Evolutionary conservation across 805 yeast genomes (phyloP).

Genomic region (Zygosaccharomyces kombuchaensis): DNA sequence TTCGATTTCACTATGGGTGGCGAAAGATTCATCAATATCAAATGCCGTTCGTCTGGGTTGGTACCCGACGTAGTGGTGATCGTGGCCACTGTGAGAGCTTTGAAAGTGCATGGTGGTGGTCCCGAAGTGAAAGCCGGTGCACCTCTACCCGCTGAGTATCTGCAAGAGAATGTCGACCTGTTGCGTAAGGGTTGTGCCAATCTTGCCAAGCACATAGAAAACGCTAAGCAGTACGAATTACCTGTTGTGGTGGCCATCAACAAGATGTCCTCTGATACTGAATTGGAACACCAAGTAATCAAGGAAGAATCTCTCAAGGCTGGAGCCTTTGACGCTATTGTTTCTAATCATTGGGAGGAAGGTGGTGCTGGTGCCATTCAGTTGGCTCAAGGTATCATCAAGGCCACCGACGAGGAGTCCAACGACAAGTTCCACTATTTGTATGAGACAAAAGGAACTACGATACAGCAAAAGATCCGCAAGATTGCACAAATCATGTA

Average conservation of each 20-base stretch:
- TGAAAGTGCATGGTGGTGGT: conserved; percentile 85
- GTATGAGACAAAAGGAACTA: conserved; percentile 51
- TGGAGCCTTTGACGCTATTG: conserved; percentile 76
- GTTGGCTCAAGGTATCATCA: conserved; percentile 66
- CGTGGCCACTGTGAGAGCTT: conserved; percentile 81
- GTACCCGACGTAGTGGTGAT: conserved; percentile 73
- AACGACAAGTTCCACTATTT: conserved; percentile 46
- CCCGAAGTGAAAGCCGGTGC: conserved; percentile 86
- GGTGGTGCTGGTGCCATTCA: conserved; percentile 81
- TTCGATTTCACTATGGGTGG: conserved; percentile 92
- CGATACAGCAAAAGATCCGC: conserved; percentile 63
- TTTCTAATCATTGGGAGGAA: conserved; percentile 81
- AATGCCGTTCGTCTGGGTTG: conserved; percentile 76
- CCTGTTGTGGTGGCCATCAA: conserved; percentile 82
- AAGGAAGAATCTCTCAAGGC: conserved; percentile 65
- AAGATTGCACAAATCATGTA: conserved; percentile 72
- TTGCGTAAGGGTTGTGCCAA: conserved; percentile 68
- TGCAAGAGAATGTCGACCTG: conserved; percentile 64
- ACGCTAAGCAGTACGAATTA: conserved; percentile 66
- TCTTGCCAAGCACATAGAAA: conserved; percentile 70
- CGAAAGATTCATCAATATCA: conserved; percentile 78
- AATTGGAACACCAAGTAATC: conserved; percentile 62
- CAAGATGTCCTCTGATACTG: conserved; percentile 70
- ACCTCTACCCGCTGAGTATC: conserved; percentile 67
- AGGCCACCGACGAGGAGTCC: conserved; percentile 49